Conservation (phyloP, 176 grass and related monocot genomes). For the Otatea glauca region DNA sequence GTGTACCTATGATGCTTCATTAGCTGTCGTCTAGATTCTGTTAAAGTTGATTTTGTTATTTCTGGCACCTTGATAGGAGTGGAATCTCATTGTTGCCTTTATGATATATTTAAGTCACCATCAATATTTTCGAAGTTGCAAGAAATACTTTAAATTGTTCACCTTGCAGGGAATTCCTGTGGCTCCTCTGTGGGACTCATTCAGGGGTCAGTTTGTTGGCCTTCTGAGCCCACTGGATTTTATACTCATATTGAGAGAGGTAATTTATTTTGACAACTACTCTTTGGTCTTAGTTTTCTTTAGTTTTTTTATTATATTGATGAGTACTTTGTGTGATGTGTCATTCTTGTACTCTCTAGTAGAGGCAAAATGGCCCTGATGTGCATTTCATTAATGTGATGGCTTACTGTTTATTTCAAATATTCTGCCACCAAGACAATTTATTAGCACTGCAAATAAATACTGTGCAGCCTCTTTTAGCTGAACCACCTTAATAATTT, state of each 20-base stretch:
- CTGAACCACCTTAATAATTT: background rate
- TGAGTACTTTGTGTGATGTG: conserved; percentile 7
- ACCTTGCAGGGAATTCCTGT: conserved; percentile 88
- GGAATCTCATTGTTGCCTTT: background rate
- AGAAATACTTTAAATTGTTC: conserved; percentile 15
- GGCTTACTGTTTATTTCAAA: conserved; percentile 9
- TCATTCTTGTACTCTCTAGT: conserved; percentile 10
- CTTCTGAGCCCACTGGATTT: conserved; percentile 92
- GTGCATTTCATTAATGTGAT: background rate
- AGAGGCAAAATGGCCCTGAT: background rate
- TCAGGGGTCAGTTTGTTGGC: conserved; percentile 87
- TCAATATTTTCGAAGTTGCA: background rate
- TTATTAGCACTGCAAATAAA: background rate
- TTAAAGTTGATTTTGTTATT: background rate
- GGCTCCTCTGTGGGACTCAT: conserved; percentile 94
- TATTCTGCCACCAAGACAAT: conserved; percentile 9
- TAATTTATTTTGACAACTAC: conserved; percentile 42
- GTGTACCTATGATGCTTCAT: background rate
- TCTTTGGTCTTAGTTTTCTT: conserved; percentile 33
- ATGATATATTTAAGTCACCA: conserved; percentile 12
- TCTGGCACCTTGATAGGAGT: conserved; percentile 22
- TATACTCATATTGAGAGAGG: conserved; percentile 95
- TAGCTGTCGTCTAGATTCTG: background rate
- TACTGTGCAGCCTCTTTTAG: background rate
- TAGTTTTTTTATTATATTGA: background rate